Evolutionary conservation across 306 rosid species (phyloP).

Genomic region (Rosa persica): DNA sequence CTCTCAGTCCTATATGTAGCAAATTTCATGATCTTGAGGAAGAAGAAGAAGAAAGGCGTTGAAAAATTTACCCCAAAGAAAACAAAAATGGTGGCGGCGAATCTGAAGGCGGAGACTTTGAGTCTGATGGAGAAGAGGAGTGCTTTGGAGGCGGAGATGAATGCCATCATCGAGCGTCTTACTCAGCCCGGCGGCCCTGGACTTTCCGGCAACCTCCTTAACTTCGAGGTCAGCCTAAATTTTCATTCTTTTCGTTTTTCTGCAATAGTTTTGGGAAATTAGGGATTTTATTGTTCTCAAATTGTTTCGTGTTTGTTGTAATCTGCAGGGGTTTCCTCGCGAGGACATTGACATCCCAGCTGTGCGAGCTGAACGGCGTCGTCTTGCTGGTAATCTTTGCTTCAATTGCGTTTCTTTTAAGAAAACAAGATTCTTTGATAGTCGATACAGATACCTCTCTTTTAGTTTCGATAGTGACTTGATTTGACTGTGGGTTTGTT

Average conservation of each 20-base stretch:
- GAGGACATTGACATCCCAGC: slow-evolving; percentile 72
- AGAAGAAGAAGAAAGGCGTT: background rate
- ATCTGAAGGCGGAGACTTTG: slow-evolving; percentile 71
- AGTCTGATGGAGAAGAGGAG: slow-evolving; percentile 70
- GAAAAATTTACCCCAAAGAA: background rate
- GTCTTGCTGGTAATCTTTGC: slow-evolving; percentile 55
- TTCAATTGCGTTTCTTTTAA: background rate
- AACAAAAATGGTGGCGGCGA: slow-evolving; percentile 71
- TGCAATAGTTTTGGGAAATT: background rate
- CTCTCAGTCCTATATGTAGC: background rate
- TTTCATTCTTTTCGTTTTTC: background rate
- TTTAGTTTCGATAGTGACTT: background rate
- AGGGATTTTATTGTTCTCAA: background rate
- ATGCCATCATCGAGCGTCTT: slow-evolving; percentile 65
- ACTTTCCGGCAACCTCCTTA: slow-evolving; percentile 67
- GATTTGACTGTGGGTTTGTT: background rate
- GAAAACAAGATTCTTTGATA: background rate
- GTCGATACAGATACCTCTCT: no score
- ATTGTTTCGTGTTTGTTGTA: background rate
- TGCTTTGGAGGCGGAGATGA: slow-evolving; percentile 71
- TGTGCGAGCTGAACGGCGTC: slow-evolving; percentile 67
- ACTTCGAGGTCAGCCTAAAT: slow-evolving; percentile 52
- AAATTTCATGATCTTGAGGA: background rate
- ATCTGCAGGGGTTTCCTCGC: slow-evolving; percentile 85
- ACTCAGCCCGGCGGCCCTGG: slow-evolving; percentile 86